Percentiles rank a stretch among this genome's conserved stretches.
Evolutionary conservation across 257 asterid species (phyloP).

Genomic region (Pogostemon cablin): DNA sequence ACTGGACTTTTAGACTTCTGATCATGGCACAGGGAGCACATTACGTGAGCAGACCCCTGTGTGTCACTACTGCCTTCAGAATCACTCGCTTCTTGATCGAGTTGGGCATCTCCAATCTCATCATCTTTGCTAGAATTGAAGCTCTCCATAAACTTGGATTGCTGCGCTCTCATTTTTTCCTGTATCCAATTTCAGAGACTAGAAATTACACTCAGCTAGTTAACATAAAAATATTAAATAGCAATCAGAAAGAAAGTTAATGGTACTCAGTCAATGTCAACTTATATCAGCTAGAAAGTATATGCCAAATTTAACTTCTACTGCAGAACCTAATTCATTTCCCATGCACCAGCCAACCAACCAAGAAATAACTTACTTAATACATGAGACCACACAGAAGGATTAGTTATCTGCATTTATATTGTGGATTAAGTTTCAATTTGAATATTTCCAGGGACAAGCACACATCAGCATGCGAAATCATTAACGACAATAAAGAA

Average conservation of each 20-base stretch:
- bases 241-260: slow-evolving; percentile 15
- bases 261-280: slow-evolving; percentile 1
- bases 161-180: slow-evolving; percentile 94
- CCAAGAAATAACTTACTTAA: slow-evolving; percentile 15
- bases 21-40: slow-evolving; percentile 94
- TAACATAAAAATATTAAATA: slow-evolving; percentile 14
- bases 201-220: slow-evolving; percentile 26
- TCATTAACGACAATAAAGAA: neutral
- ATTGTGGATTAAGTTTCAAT: neutral
- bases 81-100: slow-evolving; percentile 51
- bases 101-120: slow-evolving; percentile 56
- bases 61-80: slow-evolving; percentile 45
- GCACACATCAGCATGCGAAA: slow-evolving; percentile 7
- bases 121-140: slow-evolving; percentile 60
- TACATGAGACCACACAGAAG: slow-evolving; percentile 7
- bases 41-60: slow-evolving; percentile 59
- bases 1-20: slow-evolving; percentile 71
- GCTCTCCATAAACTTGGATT: slow-evolving; percentile 81
- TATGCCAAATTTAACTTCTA: neutral
- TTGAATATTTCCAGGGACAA: slow-evolving; percentile 3
- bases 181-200: slow-evolving; percentile 38
- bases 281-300: slow-evolving; percentile 1
- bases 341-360: slow-evolving; percentile 25
- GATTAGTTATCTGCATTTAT: slow-evolving; percentile 8
- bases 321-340: slow-evolving; percentile 25